Conservation (phyloP, 176 grass and related monocot genomes). For the Lolium multiflorum region DNA sequence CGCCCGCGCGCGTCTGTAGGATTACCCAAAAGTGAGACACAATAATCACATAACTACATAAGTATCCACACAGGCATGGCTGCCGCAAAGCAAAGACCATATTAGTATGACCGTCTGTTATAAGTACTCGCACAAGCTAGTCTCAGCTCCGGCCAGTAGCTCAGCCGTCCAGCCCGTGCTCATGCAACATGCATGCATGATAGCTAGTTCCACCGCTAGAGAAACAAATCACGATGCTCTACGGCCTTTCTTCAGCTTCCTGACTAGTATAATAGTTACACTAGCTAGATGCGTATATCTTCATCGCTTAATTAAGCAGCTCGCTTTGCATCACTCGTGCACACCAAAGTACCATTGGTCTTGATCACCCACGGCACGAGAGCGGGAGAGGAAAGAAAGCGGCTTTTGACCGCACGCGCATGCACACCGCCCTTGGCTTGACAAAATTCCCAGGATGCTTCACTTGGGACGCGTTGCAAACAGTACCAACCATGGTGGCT, state of each 20-base stretch:
- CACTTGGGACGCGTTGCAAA: neutral
- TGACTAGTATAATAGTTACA: neutral
- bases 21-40: slow-evolving; percentile 47
- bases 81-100: neutral
- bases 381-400: neutral
- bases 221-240: neutral
- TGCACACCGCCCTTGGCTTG: neutral
- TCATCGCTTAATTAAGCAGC: neutral
- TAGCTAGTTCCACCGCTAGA: neutral
- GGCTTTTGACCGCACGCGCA: slow-evolving; percentile 19
- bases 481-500: no score
- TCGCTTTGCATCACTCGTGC: slow-evolving; percentile 25
- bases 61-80: neutral
- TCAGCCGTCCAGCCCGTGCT: neutral
- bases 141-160: neutral
- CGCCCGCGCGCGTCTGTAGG: neutral
- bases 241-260: neutral
- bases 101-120: neutral
- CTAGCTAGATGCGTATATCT: neutral
- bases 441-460: neutral
- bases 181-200: neutral
- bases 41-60: neutral
- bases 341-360: neutral
- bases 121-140: neutral
- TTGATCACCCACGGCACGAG: neutral